phyloP scores from a whole-genome alignment of 164 flowering plant genomes.

The Macadamia integrifolia region DNA sequence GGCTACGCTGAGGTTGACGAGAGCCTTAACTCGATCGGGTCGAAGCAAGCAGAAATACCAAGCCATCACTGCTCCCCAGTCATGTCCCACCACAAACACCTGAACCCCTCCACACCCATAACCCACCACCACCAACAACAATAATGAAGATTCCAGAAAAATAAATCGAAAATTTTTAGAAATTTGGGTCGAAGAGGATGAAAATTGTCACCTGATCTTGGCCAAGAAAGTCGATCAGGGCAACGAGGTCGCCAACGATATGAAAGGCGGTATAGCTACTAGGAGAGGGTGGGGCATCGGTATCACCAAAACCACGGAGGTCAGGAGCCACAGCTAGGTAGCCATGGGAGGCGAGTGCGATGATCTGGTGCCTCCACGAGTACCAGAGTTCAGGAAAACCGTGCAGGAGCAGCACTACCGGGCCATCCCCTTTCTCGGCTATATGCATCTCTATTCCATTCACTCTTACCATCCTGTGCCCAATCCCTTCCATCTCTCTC shows the following conservation, averaged over 20 bases:
- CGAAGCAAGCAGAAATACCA: constrained; percentile 57
- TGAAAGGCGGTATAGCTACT: constrained; percentile 46
- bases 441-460: constrained; percentile 57
- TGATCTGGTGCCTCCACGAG: constrained; percentile 68
- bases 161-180: not conserved
- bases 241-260: constrained; percentile 65
- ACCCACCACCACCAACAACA: not conserved
- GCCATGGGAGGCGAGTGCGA: constrained; percentile 38
- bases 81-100: constrained; percentile 67
- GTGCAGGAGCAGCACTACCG: constrained; percentile 51
- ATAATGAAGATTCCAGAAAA: too few species aligned
- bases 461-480: constrained; percentile 29
- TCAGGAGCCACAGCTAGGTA: constrained; percentile 64
- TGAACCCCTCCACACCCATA: not conserved
- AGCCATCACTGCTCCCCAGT: constrained; percentile 66
- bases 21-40: constrained; percentile 57
- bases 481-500: constrained; percentile 25
- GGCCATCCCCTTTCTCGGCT: constrained; percentile 53
- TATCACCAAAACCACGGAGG: constrained; percentile 72
- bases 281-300: constrained; percentile 51
- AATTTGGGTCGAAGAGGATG: not conserved
- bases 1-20: constrained; percentile 48
- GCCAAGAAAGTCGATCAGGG: constrained; percentile 44
- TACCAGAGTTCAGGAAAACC: constrained; percentile 68
- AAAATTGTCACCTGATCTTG: constrained; percentile 24